phyloP scores from a whole-genome alignment of 2,329 filamentous ascomycete genomes.

The Tolypocladium sp. region DNA sequence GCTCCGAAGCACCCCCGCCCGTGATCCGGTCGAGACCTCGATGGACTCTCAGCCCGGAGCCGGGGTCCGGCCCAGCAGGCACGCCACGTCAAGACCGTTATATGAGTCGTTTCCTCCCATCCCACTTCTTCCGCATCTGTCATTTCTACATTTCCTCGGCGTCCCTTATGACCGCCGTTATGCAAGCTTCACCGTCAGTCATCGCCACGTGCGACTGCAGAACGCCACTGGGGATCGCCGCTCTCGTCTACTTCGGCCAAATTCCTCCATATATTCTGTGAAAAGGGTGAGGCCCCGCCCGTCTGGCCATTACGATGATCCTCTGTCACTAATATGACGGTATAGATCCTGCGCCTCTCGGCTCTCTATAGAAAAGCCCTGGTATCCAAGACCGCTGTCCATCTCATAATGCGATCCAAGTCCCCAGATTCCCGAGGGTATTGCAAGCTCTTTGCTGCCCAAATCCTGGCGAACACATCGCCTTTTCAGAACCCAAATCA shows the following conservation, averaged over 20 bases:
- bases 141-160: background rate
- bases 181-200: background rate
- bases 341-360: background rate
- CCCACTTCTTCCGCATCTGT: background rate
- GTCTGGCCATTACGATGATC: background rate
- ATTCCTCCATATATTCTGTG: background rate
- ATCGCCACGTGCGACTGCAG: background rate
- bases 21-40: constrained; percentile 15
- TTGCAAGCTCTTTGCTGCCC: background rate
- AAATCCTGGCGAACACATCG: background rate
- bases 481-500: background rate
- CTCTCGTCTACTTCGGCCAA: background rate
- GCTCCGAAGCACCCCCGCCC: constrained; percentile 8
- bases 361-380: background rate
- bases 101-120: background rate
- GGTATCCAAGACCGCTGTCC: background rate
- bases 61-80: constrained; percentile 6
- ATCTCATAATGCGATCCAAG: background rate
- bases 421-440: background rate
- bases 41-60: constrained; percentile 14
- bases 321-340: background rate
- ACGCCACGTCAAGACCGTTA: background rate
- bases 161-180: background rate
- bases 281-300: background rate
- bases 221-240: background rate